Conservation (phyloP, 805 yeast genomes). For the Candida ovalis region DNA sequence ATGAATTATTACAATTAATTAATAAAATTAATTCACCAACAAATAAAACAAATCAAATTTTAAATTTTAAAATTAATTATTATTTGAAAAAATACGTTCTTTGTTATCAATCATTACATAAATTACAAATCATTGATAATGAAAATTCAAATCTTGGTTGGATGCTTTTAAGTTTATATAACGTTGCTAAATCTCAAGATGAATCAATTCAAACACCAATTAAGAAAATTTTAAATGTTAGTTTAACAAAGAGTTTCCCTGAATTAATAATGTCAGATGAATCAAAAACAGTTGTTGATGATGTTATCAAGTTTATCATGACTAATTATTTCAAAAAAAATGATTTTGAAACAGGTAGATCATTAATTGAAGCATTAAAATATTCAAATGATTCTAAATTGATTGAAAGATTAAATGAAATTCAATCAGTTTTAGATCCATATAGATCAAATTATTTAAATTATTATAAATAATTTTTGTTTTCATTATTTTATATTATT, state of each 20-base stretch:
- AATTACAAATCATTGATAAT: conserved; percentile 16
- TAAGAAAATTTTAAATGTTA: conserved; percentile 23
- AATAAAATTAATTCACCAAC: conserved; percentile 39
- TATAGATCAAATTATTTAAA: conserved; percentile 14
- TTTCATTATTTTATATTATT: neutral
- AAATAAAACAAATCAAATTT: conserved; percentile 33
- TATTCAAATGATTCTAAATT: conserved; percentile 2
- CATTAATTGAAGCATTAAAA: conserved; percentile 11
- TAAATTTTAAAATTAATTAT: conserved; percentile 35
- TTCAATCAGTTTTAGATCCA: conserved; percentile 17
- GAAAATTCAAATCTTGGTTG: conserved; percentile 18
- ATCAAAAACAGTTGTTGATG: too few species aligned
- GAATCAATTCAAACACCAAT: conserved; percentile 16
- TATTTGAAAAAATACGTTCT: conserved; percentile 40
- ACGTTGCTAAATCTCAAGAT: conserved; percentile 8
- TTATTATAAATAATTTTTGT: conserved; percentile 10
- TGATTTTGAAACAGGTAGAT: conserved; percentile 16
- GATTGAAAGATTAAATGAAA: conserved; percentile 5
- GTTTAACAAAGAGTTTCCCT: conserved; percentile 18
- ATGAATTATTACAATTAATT: conserved; percentile 34
- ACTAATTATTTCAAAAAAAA: conserved; percentile 13
- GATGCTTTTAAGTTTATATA: conserved; percentile 15
- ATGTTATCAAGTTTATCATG: conserved; percentile 10
- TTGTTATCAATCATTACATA: conserved; percentile 42
- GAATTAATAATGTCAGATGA: conserved; percentile 6